Evolutionary conservation across 768 basidiomycete species (phyloP).

Genomic region (Infundibulicybe gibba): DNA sequence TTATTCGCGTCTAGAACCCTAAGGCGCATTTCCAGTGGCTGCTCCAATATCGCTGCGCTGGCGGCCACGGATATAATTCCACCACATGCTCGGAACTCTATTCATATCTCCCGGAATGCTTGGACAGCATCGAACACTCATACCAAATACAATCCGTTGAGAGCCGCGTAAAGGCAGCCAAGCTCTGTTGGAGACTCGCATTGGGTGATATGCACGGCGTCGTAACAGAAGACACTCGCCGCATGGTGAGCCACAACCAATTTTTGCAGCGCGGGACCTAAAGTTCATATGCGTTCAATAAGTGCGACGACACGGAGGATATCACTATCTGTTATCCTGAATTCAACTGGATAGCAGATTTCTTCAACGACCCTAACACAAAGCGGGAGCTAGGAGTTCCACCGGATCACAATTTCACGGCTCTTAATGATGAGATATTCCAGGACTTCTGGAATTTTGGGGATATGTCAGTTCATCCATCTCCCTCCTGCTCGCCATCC

Average conservation of each 20-base stretch:
- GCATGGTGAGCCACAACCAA: conserved; percentile 5
- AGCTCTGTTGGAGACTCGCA: conserved; percentile 4
- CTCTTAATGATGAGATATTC: conserved; percentile 6
- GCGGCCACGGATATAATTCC: conserved; percentile 23
- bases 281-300: not conserved
- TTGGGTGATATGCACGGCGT: conserved; percentile 11
- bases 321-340: conserved; percentile 13
- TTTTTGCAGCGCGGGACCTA: not conserved
- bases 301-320: conserved; percentile 5
- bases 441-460: conserved; percentile 11
- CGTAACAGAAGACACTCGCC: conserved; percentile 12
- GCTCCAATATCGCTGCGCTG: conserved; percentile 21
- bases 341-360: conserved; percentile 13
- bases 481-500: not conserved
- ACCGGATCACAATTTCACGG: conserved; percentile 10
- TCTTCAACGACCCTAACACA: conserved; percentile 11
- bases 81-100: conserved; percentile 21
- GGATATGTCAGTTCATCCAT: conserved; percentile 11
- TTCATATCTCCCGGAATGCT: conserved; percentile 18
- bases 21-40: conserved; percentile 24
- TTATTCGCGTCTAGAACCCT: conserved; percentile 14
- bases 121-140: conserved; percentile 16
- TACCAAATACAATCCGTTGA: conserved; percentile 7
- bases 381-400: conserved; percentile 14
- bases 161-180: conserved; percentile 6